A percentile compares a stretch with the other conserved stretches of the same genome.
Evolutionary conservation across 2,329 filamentous ascomycete genomes (phyloP).

Genomic region (Nigrospora osmanthi): DNA sequence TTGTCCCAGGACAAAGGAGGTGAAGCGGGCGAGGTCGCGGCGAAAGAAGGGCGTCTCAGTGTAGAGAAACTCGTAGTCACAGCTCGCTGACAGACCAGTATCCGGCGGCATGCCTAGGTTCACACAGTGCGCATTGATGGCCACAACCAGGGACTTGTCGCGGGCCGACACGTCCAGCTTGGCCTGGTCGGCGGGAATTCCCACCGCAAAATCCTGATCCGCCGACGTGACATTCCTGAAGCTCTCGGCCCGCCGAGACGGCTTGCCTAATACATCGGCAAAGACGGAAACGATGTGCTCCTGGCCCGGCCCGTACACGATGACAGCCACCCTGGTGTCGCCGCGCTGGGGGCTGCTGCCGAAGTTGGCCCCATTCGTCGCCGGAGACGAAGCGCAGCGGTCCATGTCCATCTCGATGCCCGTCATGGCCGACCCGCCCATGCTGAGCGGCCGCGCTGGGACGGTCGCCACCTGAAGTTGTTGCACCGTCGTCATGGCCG

Average conservation of each 20-base stretch:
- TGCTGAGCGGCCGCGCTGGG: conserved; percentile 33
- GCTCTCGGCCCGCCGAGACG: conserved; percentile 50
- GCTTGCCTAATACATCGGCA: conserved; percentile 72
- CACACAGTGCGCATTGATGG: conserved; percentile 72
- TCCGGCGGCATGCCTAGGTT: conserved; percentile 64
- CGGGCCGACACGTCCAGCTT: conserved; percentile 50
- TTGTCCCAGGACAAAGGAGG: conserved; percentile 73
- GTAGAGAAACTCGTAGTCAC: conserved; percentile 85
- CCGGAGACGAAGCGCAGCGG: conserved; percentile 9
- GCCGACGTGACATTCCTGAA: conserved; percentile 45
- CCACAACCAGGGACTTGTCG: conserved; percentile 50
- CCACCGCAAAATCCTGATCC: conserved; percentile 59
- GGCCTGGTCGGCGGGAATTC: conserved; percentile 51
- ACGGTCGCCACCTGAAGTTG: conserved; percentile 40
- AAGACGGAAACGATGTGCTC: conserved; percentile 68
- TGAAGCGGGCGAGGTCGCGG: conserved; percentile 69
- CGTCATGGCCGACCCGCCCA: conserved; percentile 17
- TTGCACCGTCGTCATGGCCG: conserved; percentile 33
- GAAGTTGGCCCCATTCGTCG: conserved; percentile 28
- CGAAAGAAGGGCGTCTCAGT: conserved; percentile 64
- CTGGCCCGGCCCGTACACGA: conserved; percentile 64
- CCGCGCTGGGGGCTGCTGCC: conserved; percentile 40
- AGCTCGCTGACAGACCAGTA: conserved; percentile 53
- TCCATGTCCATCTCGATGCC: conserved; percentile 16
- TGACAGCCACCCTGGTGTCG: conserved; percentile 52